Evolutionary conservation across 2,329 filamentous ascomycete species (phyloP), one percentile per base, ranked within the genome.

Genomic region (Talaromyces pinophilus): DNA sequence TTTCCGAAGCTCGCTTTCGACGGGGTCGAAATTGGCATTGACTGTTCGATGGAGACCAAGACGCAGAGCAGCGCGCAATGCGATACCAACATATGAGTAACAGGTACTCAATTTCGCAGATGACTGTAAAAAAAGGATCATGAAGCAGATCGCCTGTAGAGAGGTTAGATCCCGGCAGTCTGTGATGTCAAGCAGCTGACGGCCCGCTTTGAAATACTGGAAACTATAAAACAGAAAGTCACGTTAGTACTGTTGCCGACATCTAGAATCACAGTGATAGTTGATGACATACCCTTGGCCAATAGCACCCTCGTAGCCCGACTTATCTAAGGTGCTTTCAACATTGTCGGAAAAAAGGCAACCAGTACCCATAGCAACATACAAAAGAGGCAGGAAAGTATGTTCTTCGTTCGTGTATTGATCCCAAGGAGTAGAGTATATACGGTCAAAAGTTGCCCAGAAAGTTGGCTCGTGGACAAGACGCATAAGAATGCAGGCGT

Each of bases 391-490:
- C n/a, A 93, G 77, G 67, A 90, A 91, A 33, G 85, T 83, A 62
- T 87, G 86, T 69, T 92, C 90, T 60, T 88, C 86, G 63, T 86
- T 85, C 6, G 83, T 85, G 70, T 87, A 87, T 62, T 83, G 84
- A 25, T 90, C 86, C 10, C 85, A 82, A 0, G 90, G 83, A 25
- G 83, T 87, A 69, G 90, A 87, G 77, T 96, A 97, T 46, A 97
- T 84, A 64, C 85, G 85, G 70, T 97, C 89, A 69, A 97, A 85
- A 72, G 87, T 88, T 67, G 86, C 85, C 79, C 90, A 92, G 75
- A 97, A 97, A 0, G 87, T 87, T 0, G 93, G 93, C 60, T 91
- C 83, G 73, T 97, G 93, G 5, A 96, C 86, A 65, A 94, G 89
- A 44, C 91, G 87, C 76, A 90, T 83, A 63, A 90, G 78, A 28